Percentiles rank a stretch among this genome's conserved stretches.
Conservation (phyloP, 2,329 filamentous ascomycete species). For the Beauveria scarabaeidicola region DNA sequence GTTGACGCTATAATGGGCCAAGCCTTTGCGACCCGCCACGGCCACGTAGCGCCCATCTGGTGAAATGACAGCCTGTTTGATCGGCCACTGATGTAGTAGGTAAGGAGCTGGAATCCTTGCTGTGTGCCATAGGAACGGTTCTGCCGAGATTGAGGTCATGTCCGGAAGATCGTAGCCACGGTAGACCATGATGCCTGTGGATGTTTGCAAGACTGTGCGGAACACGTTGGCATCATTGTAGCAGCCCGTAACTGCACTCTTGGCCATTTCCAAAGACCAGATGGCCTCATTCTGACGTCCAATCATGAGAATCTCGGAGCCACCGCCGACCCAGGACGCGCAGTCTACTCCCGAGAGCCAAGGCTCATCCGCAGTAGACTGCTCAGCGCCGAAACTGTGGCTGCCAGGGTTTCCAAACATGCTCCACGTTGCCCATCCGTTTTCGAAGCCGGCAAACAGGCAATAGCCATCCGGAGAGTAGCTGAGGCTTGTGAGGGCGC, state of each 20-base stretch:
- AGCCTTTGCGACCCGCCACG: constrained; percentile 83
- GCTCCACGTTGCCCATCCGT: constrained; percentile 94
- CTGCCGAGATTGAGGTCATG: constrained; percentile 82
- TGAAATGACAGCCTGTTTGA: constrained; percentile 78
- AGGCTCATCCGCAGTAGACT: constrained; percentile 54
- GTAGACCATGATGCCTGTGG: constrained; percentile 83
- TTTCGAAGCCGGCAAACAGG: constrained; percentile 84
- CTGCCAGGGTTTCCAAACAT: constrained; percentile 89
- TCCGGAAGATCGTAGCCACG: constrained; percentile 87
- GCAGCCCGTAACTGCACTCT: constrained; percentile 86
- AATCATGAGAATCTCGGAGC: constrained; percentile 74
- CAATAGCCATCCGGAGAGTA: constrained; percentile 97
- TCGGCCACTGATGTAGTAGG: constrained; percentile 87
- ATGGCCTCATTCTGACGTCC: constrained; percentile 65
- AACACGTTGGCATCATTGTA: constrained; percentile 88
- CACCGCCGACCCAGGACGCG: constrained; percentile 80
- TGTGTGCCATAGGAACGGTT: constrained; percentile 91
- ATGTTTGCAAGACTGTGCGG: constrained; percentile 80
- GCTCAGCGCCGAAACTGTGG: constrained; percentile 69
- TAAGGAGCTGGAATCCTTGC: constrained; percentile 78
- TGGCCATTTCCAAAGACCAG: constrained; percentile 85
- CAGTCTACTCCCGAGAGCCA: constrained; percentile 76
- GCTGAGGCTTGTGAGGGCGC: constrained; percentile 61
- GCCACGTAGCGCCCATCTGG: constrained; percentile 90
- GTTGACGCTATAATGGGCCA: constrained; percentile 91